A percentile compares a stretch with the other conserved stretches of the same genome.
phyloP scores from a whole-genome alignment of 805 yeast species.

The Wickerhamiella parazyma region DNA sequence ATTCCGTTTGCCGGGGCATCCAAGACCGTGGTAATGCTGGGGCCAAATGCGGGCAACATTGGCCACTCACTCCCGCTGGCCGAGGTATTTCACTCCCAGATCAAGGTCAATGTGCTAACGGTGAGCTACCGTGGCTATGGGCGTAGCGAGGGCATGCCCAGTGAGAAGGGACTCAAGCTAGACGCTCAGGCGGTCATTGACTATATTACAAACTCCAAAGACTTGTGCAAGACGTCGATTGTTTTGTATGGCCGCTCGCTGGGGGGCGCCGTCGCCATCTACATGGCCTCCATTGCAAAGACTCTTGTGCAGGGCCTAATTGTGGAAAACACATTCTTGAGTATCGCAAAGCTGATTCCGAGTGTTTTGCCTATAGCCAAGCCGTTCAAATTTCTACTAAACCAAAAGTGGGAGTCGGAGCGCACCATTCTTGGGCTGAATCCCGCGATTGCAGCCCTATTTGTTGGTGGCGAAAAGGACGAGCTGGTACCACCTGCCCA shows the following conservation, averaged over 20 bases:
- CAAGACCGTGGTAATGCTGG: slow-evolving; percentile 62
- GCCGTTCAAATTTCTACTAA: slow-evolving; percentile 46
- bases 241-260: slow-evolving; percentile 76
- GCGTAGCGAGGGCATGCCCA: slow-evolving; percentile 56
- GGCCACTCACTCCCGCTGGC: slow-evolving; percentile 83
- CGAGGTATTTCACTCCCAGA: slow-evolving; percentile 43
- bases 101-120: slow-evolving; percentile 65
- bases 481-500: slow-evolving; percentile 88
- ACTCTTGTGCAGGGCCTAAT: slow-evolving; percentile 46
- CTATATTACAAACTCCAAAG: slow-evolving; percentile 41
- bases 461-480: slow-evolving; percentile 62
- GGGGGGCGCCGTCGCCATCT: slow-evolving; percentile 90
- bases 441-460: slow-evolving; percentile 46
- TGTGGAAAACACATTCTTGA: slow-evolving; percentile 75
- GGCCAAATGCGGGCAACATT: slow-evolving; percentile 94
- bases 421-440: slow-evolving; percentile 38
- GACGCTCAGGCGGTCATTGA: slow-evolving; percentile 67
- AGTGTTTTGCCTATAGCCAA: slow-evolving; percentile 11
- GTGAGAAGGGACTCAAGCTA: slow-evolving; percentile 63
- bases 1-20: slow-evolving; percentile 28
- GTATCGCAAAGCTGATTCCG: slow-evolving; percentile 51
- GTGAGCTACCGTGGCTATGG: slow-evolving; percentile 92
- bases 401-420: slow-evolving; percentile 77
- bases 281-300: slow-evolving; percentile 52
- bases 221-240: slow-evolving; percentile 38